phyloP scores from a whole-genome alignment of 2,329 filamentous ascomycete species.

The Penicillium sp. region DNA sequence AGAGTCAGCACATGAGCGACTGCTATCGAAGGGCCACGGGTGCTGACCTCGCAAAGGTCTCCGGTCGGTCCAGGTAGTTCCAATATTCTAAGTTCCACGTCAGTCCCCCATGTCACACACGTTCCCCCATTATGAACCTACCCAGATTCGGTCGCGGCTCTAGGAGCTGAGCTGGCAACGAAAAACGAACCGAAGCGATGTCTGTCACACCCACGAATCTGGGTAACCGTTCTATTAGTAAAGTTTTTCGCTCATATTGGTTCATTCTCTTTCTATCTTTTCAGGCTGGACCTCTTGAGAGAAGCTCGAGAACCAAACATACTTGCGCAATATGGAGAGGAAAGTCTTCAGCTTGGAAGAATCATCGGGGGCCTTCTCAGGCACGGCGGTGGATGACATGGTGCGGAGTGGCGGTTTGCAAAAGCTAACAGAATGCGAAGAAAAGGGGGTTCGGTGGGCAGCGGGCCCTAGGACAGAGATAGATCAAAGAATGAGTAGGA shows the following conservation, averaged over 20 bases:
- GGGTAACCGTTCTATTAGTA: slow-evolving; percentile 19
- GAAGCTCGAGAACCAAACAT: slow-evolving; percentile 37
- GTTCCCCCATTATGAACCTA: slow-evolving; percentile 33
- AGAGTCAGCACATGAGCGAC: slow-evolving; percentile 37
- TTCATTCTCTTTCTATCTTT: neutral
- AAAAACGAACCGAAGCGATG: slow-evolving; percentile 94
- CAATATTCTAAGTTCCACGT: slow-evolving; percentile 71
- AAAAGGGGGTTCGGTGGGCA: neutral
- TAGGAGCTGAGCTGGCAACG: slow-evolving; percentile 88
- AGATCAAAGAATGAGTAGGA: neutral
- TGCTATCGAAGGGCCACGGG: slow-evolving; percentile 18
- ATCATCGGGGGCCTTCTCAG: slow-evolving; percentile 68
- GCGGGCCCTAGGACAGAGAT: neutral
- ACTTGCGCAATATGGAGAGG: slow-evolving; percentile 84
- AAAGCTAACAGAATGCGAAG: neutral
- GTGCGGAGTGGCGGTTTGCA: slow-evolving; percentile 5
- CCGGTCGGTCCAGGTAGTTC: slow-evolving; percentile 95
- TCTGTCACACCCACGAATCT: slow-evolving; percentile 96
- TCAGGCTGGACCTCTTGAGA: neutral
- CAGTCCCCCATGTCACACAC: slow-evolving; percentile 10
- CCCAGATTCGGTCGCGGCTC: slow-evolving; percentile 92
- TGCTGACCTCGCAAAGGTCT: slow-evolving; percentile 71
- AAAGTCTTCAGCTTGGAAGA: slow-evolving; percentile 88
- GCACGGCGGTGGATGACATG: slow-evolving; percentile 34
- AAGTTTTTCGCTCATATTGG: neutral